Evolutionary conservation across 805 yeast species (phyloP), one percentile per base, ranked within the genome.

Genomic region (Pichia nanzhaoensis): DNA sequence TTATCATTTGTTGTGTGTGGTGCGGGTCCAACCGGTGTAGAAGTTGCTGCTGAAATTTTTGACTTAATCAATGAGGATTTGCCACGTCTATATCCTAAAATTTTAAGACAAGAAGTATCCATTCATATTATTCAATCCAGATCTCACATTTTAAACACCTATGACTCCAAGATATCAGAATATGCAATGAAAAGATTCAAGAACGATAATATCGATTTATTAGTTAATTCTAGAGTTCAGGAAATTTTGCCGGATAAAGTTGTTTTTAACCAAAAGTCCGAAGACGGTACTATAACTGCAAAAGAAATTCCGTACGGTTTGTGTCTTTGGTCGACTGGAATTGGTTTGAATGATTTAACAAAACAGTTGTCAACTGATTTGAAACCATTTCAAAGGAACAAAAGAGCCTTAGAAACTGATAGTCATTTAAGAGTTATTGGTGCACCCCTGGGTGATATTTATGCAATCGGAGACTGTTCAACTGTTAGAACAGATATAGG

Each of bases 11-110:
- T 91, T 51, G 95, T 90, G 51, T 95, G 93, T 54, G 98, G 97
- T 58, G 98, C 96, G 66, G 97, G 97, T 50, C 97, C 97, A 63
- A 91, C 98, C 39, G 98, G 98, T 70, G 96, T 90, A 50, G 97
- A 90, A 70, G 83, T 88, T 58, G 96, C 97, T 54, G 97, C 95
- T 58, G 97, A 91, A 68, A 71, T 90, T 56, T 95, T 84, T 69
- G 98, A 90, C 67, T 88, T 85, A 67, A 82, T 89, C 51, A 91
- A 87, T 65, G 95, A 90, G 65, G 97, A 90, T 67, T 73, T 90
- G 67, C 70, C 73, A 57, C 84, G 82, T 66, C 84, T 95, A 88
- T 83, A 86, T 70, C 96, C 97, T 39, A 82, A 75, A 57, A 77
- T 90, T 53, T 79, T 86, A 51, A 70, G 53, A 36, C 68, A 74